Evolutionary conservation across 306 rosid genomes (phyloP), one percentile per base, ranked within the genome.

Genomic region (Lupinus albus): DNA sequence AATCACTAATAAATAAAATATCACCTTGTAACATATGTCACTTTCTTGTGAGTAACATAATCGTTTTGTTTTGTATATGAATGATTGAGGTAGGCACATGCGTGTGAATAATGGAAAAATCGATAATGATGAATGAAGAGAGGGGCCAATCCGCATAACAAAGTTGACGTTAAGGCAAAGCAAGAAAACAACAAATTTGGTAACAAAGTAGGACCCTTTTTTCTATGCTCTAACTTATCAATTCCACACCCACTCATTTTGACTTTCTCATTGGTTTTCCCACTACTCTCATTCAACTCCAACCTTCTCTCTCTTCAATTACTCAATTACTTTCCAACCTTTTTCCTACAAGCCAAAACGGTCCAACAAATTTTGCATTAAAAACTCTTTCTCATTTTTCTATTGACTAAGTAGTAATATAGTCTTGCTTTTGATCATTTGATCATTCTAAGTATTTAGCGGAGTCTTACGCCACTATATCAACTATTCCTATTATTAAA

Each of bases 131-230:
- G 72, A 61, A 74, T 55, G 66, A 70, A 11, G 4, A 56, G 21
- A 14, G 67, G 17, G 74, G 82, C 77, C 71, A 1, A 30, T 15
- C 9, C 17, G 82, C 64, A 33, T 14, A 61, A 74, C 80, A 78
- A 66, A 81, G 84, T 82, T 85, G 89, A 83, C 95, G 91, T 88
- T 81, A 81, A 79, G 84, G 85, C 81, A 67, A 88, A 84, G 84
- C 79, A 78, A 69, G 64, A 72, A 72, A 72, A 67, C 32, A 72
- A 75, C 78, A 79, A 80, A 78, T 28, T 45, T 64, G 75, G 14
- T 35, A 76, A 64, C 74, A 69, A 60, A 8, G 70, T 48, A 35
- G 86, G 88, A 58, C 83, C 87, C 79, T 75, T 62, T 17, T 25
- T 25, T 39, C 41, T 4, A 14, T 9, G 44, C 53, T 12, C 7